Percentiles rank a stretch among this genome's conserved stretches.
Evolutionary conservation across 2,329 filamentous ascomycete species (phyloP).

Genomic region (Drechslerella dactyloides): DNA sequence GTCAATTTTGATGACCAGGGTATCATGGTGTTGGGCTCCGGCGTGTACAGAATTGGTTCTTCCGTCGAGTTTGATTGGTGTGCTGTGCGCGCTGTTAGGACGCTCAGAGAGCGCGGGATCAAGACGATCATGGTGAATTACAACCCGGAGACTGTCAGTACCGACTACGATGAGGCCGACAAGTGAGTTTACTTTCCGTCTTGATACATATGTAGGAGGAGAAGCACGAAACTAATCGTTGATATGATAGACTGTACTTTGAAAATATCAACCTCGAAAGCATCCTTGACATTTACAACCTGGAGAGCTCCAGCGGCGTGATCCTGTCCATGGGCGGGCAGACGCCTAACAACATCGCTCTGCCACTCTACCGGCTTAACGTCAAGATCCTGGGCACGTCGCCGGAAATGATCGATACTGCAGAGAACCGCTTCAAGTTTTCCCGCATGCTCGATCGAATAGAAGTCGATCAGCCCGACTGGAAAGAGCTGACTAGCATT

Average conservation of each 20-base stretch:
- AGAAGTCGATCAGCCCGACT: slow-evolving; percentile 91
- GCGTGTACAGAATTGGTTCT: slow-evolving; percentile 95
- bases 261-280: slow-evolving; percentile 93
- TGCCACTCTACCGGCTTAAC: slow-evolving; percentile 84
- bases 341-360: slow-evolving; percentile 95
- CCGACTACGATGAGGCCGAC: slow-evolving; percentile 94
- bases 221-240: slow-evolving; percentile 4
- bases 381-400: slow-evolving; percentile 94
- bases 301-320: slow-evolving; percentile 82
- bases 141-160: slow-evolving; percentile 87
- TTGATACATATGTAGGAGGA: neutral
- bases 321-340: slow-evolving; percentile 97
- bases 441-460: slow-evolving; percentile 96
- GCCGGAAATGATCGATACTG: slow-evolving; percentile 97
- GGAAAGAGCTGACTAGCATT: slow-evolving; percentile 97
- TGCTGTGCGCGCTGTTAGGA: slow-evolving; percentile 90
- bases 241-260: slow-evolving; percentile 72
- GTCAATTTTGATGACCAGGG: slow-evolving; percentile 85
- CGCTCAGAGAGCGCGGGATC: slow-evolving; percentile 78
- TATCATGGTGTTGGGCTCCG: slow-evolving; percentile 93
- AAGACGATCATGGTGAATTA: slow-evolving; percentile 98
- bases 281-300: slow-evolving; percentile 88
- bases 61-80: slow-evolving; percentile 99
- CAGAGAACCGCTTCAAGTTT: slow-evolving; percentile 98
- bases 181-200: slow-evolving; percentile 58